Percentiles rank a stretch among this genome's conserved stretches.
Evolutionary conservation across 2,329 filamentous ascomycete species (phyloP).

Genomic region (Pseudogymnoascus sp.): DNA sequence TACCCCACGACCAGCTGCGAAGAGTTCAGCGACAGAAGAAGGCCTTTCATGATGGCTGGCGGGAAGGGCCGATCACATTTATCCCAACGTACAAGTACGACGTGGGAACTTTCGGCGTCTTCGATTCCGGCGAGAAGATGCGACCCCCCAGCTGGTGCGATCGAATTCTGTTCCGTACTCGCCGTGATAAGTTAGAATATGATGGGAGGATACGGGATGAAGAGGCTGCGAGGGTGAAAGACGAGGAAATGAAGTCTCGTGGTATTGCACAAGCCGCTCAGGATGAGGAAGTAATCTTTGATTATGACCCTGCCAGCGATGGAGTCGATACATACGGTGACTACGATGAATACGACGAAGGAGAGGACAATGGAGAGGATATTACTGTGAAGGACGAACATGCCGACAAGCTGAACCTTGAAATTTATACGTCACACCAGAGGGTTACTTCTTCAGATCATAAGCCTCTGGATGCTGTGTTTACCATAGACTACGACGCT

Average conservation of each 20-base stretch:
- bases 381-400: slow-evolving; percentile 51
- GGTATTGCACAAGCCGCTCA: slow-evolving; percentile 65
- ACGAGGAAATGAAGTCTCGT: slow-evolving; percentile 76
- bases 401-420: slow-evolving; percentile 44
- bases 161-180: slow-evolving; percentile 77
- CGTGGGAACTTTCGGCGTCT: slow-evolving; percentile 80
- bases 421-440: slow-evolving; percentile 79
- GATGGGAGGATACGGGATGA: slow-evolving; percentile 55
- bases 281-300: slow-evolving; percentile 78
- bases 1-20: slow-evolving; percentile 82
- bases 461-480: slow-evolving; percentile 79
- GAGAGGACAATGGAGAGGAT: slow-evolving; percentile 34
- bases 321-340: slow-evolving; percentile 45
- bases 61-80: slow-evolving; percentile 79
- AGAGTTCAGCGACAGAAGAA: slow-evolving; percentile 66
- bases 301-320: slow-evolving; percentile 80
- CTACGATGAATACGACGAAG: slow-evolving; percentile 35
- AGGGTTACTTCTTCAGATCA: slow-evolving; percentile 88
- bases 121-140: slow-evolving; percentile 92
- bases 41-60: slow-evolving; percentile 85
- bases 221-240: slow-evolving; percentile 58
- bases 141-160: slow-evolving; percentile 95
- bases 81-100: slow-evolving; percentile 98
- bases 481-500: slow-evolving; percentile 76
- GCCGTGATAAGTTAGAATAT: slow-evolving; percentile 57